Evolutionary conservation across 805 yeast genomes (phyloP), one percentile per base, ranked within the genome.

Genomic region (Wickerhamomyces bisporus): DNA sequence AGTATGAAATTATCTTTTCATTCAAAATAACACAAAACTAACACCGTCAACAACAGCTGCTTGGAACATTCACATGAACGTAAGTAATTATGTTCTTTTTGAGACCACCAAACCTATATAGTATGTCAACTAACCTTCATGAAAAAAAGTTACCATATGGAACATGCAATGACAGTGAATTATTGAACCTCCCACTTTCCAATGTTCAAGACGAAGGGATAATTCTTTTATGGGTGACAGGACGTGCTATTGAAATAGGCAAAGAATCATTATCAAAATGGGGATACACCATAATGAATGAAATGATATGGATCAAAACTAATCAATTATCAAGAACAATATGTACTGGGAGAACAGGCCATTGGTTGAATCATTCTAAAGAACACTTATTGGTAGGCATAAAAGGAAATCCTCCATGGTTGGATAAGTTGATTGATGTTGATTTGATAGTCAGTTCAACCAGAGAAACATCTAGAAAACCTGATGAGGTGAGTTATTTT

Each of bases 311-410:
- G 98, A 74, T 87, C 42, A 89, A 89, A 58, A 77, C 93, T 5
- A 89, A 89, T 58, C 97, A 91, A 57, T 62, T 91, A 43, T 77
- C 81, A 16, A 67, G 95, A 43, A 89, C 96, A 0, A 88, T 89
- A 30, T 88, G 94, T 42, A 91, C 98, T 0, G 98, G 98, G 1
- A 66, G 97, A 46, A 89, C 98, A 0, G 98, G 98, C 0, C 98
- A 89, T 58, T 89, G 98, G 98, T 68, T 89, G 37, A 89, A 89
- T 55, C 98, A 89, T 60, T 84, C 96, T 0, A 89, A 89, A 51
- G 98, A 89, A 58, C 97, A 89, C 57, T 65, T 87, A 31, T 61
- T 89, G 5, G 84, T 91, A 8, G 98, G 96, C 24, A 53, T 83
- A 19, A 89, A 89, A 52, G 97, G 96, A 1, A 56, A 75, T 29